These are phyloP conservation scores for Tricladium varicosporioides DNA, from an alignment of 2,329 filamentous ascomycete species.

Conservation along the genomic window DNA sequence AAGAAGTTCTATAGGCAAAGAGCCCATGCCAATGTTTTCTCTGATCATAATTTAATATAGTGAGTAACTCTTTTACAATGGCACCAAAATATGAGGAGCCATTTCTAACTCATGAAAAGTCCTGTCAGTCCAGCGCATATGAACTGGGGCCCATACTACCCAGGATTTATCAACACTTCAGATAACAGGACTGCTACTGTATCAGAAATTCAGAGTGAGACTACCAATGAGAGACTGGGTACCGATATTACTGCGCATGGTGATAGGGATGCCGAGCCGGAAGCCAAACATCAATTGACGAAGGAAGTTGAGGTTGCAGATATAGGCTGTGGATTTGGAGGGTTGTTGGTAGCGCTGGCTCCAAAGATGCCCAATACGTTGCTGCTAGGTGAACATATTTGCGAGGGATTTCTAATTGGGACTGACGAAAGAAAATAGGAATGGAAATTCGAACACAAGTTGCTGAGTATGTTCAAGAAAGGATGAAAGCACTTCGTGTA, in stretches of 20 bases:
- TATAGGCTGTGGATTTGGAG: constrained; percentile 96
- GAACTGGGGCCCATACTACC: constrained; percentile 88
- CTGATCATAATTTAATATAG: constrained; percentile 89
- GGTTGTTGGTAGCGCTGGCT: constrained; percentile 80
- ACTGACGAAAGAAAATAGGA: constrained; percentile 46
- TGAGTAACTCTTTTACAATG: constrained; percentile 44
- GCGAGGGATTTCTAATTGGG: background rate
- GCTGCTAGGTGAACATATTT: constrained; percentile 65
- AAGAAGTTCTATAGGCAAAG: constrained; percentile 97
- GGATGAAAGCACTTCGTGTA: constrained; percentile 75
- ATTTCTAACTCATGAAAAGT: constrained; percentile 45
- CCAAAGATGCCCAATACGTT: constrained; percentile 78
- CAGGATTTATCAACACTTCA: constrained; percentile 59
- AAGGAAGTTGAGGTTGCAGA: constrained; percentile 88
- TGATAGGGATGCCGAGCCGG: background rate
- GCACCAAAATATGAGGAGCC: background rate
- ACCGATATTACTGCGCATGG: background rate
- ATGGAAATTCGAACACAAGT: constrained; percentile 93
- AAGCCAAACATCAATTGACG: constrained; percentile 41
- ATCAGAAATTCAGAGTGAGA: background rate
- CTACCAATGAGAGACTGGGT: background rate
- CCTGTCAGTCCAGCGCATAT: constrained; percentile 77
- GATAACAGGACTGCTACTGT: constrained; percentile 22
- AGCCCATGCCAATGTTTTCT: constrained; percentile 97
- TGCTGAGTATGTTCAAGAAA: constrained; percentile 84